Evolutionary conservation across 345 rosid genomes (phyloP).

Genomic region (Cardamine resedifolia): DNA sequence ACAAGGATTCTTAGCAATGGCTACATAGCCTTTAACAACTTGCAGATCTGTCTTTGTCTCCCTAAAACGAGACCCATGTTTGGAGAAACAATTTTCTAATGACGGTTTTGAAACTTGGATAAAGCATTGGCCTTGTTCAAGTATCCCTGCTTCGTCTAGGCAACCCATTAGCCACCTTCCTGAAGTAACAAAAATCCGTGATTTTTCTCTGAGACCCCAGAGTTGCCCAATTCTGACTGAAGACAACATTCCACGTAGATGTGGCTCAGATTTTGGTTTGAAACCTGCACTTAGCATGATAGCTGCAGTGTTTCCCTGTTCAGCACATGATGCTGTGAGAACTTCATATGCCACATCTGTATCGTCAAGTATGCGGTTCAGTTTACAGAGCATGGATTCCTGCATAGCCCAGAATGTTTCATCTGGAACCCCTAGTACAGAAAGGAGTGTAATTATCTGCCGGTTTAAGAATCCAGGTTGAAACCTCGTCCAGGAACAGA

Average conservation of each 20-base stretch:
- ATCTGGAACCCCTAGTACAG: slow-evolving; percentile 62
- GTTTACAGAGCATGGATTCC: slow-evolving; percentile 55
- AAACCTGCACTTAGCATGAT: slow-evolving; percentile 94
- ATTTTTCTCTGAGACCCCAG: slow-evolving; percentile 81
- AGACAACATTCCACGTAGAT: slow-evolving; percentile 79
- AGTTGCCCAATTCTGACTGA: slow-evolving; percentile 85
- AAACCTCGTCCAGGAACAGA: slow-evolving; percentile 89
- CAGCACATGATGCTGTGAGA: slow-evolving; percentile 74
- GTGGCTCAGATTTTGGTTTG: slow-evolving; percentile 73
- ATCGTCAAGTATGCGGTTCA: slow-evolving; percentile 65
- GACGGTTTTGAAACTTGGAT: slow-evolving; percentile 80
- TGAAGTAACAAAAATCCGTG: slow-evolving; percentile 73
- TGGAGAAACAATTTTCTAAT: slow-evolving; percentile 65
- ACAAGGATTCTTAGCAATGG: slow-evolving; percentile 85
- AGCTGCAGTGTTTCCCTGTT: slow-evolving; percentile 75
- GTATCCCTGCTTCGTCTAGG: slow-evolving; percentile 78
- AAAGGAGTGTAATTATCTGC: slow-evolving; percentile 79
- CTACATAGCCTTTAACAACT: slow-evolving; percentile 67
- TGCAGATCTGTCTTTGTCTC: slow-evolving; percentile 52
- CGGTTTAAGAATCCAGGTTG: slow-evolving; percentile 93
- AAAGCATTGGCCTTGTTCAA: slow-evolving; percentile 87
- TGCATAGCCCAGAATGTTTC: slow-evolving; percentile 79
- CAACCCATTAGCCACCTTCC: slow-evolving; percentile 98
- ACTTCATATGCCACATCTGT: slow-evolving; percentile 79
- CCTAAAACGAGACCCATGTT: slow-evolving; percentile 72